phyloP scores from a whole-genome alignment of 1,139 yeast genomes.

The Wickerhamiella pararugosa region DNA sequence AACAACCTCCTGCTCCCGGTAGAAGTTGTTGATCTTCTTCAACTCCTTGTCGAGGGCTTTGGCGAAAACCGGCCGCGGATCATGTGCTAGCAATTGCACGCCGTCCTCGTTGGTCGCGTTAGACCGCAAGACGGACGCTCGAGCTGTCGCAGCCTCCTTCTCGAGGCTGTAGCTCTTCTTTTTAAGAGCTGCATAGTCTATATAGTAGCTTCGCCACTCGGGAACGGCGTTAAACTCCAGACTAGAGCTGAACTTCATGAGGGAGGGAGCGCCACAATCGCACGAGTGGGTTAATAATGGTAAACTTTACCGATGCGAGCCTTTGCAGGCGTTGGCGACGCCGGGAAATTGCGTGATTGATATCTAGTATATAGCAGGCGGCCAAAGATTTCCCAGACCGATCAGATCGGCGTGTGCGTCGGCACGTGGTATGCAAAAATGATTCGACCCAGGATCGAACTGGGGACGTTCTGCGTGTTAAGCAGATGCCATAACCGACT shows the following conservation, averaged over 20 bases:
- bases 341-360: too few species aligned
- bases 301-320: too few species aligned
- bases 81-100: slow-evolving; percentile 18
- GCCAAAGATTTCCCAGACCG: too few species aligned
- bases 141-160: slow-evolving; percentile 23
- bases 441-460: slow-evolving; percentile 99
- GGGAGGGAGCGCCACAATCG: neutral
- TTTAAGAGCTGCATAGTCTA: slow-evolving; percentile 51
- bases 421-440: slow-evolving; percentile 19
- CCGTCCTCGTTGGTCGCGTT: neutral
- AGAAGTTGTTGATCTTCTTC: slow-evolving; percentile 42
- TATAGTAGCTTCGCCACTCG: slow-evolving; percentile 58
- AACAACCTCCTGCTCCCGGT: slow-evolving; percentile 34
- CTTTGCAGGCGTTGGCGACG: too few species aligned
- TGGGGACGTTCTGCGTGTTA: slow-evolving; percentile 99
- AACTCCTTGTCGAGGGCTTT: slow-evolving; percentile 42
- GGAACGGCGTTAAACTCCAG: slow-evolving; percentile 69
- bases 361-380: too few species aligned
- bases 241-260: slow-evolving; percentile 62
- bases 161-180: slow-evolving; percentile 41
- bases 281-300: neutral
- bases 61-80: slow-evolving; percentile 37
- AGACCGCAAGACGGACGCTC: slow-evolving; percentile 24
- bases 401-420: too few species aligned
- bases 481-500: slow-evolving; percentile 99